Conservation (phyloP, 345 rosid genomes). For the Abelmoschus esculentus region DNA sequence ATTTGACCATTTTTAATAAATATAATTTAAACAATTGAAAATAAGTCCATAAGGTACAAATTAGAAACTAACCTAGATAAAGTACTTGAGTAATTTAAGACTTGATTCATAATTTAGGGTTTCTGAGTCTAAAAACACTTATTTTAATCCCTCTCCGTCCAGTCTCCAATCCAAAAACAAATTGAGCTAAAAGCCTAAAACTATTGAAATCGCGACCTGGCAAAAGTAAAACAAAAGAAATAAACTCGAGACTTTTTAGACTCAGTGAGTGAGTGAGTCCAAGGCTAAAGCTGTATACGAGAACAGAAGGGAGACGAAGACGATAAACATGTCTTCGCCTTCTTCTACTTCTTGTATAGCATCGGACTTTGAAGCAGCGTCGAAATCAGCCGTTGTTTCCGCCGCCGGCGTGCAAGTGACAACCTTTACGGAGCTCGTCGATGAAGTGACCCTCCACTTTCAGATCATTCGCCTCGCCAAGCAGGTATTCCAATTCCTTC, state of each 20-base stretch:
- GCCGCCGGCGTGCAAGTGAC: conserved; percentile 34
- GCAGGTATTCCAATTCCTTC: conserved; percentile 32
- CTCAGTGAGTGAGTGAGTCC: not conserved
- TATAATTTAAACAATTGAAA: too few species aligned
- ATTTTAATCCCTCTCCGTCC: too few species aligned
- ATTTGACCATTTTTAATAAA: too few species aligned
- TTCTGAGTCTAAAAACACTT: too few species aligned
- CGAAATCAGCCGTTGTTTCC: not conserved
- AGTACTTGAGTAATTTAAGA: not conserved
- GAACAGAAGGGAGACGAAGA: not conserved
- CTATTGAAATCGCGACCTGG: too few species aligned
- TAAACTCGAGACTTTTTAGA: too few species aligned
- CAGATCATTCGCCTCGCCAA: conserved; percentile 66
- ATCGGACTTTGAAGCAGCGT: not conserved
- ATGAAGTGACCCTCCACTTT: conserved; percentile 59
- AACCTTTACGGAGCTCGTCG: conserved; percentile 56
- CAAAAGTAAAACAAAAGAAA: too few species aligned
- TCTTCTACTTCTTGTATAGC: not conserved
- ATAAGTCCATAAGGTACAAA: too few species aligned
- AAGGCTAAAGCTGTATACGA: not conserved
- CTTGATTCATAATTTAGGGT: not conserved
- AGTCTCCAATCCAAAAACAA: too few species aligned
- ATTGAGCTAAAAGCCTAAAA: too few species aligned
- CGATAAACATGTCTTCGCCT: not conserved
- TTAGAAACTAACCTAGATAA: too few species aligned